Evolutionary conservation across 768 basidiomycete species (phyloP).

Genomic region (Phanerochaete carnosa): DNA sequence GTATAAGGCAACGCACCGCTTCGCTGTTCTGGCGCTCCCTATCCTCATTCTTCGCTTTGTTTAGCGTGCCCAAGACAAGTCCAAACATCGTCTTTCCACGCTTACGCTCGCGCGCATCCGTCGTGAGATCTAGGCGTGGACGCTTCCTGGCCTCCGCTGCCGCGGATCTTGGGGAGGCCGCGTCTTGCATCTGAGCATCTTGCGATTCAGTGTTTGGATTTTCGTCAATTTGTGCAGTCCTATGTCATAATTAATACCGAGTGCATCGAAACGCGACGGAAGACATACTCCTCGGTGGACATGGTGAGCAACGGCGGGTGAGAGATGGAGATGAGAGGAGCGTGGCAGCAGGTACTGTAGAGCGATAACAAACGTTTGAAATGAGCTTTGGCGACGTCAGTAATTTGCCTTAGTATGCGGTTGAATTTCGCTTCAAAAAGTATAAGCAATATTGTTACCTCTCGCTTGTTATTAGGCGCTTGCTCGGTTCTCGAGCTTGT

Average conservation of each 20-base stretch:
- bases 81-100: constrained; percentile 90
- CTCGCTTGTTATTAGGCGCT: background rate
- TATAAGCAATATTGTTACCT: background rate
- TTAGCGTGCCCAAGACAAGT: constrained; percentile 76
- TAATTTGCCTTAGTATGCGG: background rate
- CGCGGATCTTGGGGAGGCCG: constrained; percentile 39
- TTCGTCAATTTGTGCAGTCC: constrained; percentile 6
- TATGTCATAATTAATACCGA: background rate
- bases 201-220: constrained; percentile 6
- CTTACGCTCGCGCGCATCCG: constrained; percentile 61
- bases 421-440: background rate
- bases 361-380: background rate
- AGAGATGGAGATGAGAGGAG: background rate
- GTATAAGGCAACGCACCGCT: constrained; percentile 45
- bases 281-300: constrained; percentile 52
- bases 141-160: constrained; percentile 48
- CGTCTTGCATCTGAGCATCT: constrained; percentile 30
- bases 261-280: background rate
- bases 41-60: constrained; percentile 86
- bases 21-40: constrained; percentile 83
- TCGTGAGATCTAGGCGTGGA: constrained; percentile 67
- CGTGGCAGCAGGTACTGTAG: background rate
- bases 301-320: constrained; percentile 26
- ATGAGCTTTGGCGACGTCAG: background rate
- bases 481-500: background rate